Conservation (phyloP, 345 rosid species). For the Combretum micranthum region DNA sequence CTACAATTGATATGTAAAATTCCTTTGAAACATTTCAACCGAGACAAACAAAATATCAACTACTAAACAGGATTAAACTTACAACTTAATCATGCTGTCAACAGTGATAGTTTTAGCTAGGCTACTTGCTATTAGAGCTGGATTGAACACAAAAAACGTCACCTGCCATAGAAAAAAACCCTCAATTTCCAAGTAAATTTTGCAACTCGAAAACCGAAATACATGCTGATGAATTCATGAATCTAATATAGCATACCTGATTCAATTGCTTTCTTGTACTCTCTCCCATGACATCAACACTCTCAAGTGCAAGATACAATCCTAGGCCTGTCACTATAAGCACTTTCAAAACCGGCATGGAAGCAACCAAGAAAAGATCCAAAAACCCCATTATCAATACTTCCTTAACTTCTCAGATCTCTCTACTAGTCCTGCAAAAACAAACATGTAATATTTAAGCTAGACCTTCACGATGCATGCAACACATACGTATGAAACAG, state of each 20-base stretch:
- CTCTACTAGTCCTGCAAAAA: constrained; percentile 1
- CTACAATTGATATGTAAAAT: too few relatives aligned
- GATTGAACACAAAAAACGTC: constrained; percentile 34
- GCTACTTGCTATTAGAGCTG: constrained; percentile 34
- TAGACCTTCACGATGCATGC: too few relatives aligned
- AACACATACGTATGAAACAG: too few relatives aligned
- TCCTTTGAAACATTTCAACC: too few relatives aligned
- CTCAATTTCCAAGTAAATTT: background rate
- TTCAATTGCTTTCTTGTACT: constrained; percentile 23
- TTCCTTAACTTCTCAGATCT: background rate
- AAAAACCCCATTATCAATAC: constrained; percentile 22
- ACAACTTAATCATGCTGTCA: constrained; percentile 28
- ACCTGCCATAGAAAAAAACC: constrained; percentile 15
- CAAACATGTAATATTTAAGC: background rate
- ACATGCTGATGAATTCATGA: background rate
- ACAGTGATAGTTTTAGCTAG: constrained; percentile 32
- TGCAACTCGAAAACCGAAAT: background rate
- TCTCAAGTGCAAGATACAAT: constrained; percentile 25
- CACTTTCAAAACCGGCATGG: constrained; percentile 33
- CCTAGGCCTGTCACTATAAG: constrained; percentile 36
- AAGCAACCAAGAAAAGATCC: constrained; percentile 25
- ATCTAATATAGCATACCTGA: constrained; percentile 12
- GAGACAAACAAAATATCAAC: too few relatives aligned
- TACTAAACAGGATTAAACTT: constrained; percentile 12
- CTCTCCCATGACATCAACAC: constrained; percentile 26